Evolutionary conservation across 2,329 filamentous ascomycete genomes (phyloP), one percentile per base, ranked within the genome.

Genomic region (Tolypocladium endophyticum): DNA sequence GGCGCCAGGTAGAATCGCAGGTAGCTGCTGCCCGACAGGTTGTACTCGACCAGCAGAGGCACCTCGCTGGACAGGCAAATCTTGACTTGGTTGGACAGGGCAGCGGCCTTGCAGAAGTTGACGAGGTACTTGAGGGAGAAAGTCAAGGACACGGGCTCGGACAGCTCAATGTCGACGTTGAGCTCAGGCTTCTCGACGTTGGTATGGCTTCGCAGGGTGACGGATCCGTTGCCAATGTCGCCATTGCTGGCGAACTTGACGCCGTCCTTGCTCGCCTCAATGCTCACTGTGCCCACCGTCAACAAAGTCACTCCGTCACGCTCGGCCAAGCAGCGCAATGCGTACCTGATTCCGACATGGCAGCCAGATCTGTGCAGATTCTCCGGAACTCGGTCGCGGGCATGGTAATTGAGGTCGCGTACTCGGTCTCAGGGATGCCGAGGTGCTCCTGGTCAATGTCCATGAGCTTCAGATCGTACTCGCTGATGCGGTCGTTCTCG

Each of bases 401-500:
- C 90, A 99, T 92, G 59, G 84, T 81, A 65, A 99, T 90, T 23
- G 89, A 94, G 55, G 94, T 89, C 45, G 92, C 89, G 72, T 99
- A 99, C 71, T 99, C 94, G n/a, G 95, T 99, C 70, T 99, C 93
- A 20, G 94, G 94, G 69, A 99, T 99, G 64, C 94, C 94, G 77
- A 99, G 80, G 76, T 99, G 94, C 83, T 99, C 94, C 80, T 99
- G 95, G 78, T 99, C 94, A 75, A 99, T 99, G 75, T 99, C 94
- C 94, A 99, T 99, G 74, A 99, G 87, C 84, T 99, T 99, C 77
- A 99, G 89, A 76, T 99, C 94, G 76, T 99, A 99, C 81, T 99
- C 95, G 84, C 90, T 96, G 72, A 99, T 85, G 66, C 94, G 85
- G 77, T 99, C 94, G 70, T 85, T 89, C 71, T 88, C 86, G 66